Percentiles rank a stretch among this genome's conserved stretches.
Evolutionary conservation across 2,329 filamentous ascomycete species (phyloP).

Genomic region (Fusarium oxysporum): DNA sequence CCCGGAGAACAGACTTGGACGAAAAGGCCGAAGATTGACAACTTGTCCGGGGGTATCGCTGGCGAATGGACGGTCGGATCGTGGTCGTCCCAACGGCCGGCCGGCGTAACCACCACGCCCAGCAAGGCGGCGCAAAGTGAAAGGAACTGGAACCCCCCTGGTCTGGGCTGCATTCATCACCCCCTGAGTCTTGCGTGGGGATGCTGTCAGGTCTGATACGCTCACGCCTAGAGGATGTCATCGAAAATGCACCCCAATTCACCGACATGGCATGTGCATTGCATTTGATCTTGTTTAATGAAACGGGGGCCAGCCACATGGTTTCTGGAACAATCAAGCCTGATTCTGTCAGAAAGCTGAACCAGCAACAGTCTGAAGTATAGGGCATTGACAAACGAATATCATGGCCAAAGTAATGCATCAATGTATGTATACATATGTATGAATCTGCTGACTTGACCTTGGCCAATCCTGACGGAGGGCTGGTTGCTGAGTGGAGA

Average conservation of each 20-base stretch:
- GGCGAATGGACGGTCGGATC: conserved; percentile 36
- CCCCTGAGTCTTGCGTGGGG: conserved; percentile 7
- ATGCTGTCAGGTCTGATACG: background rate
- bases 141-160: background rate
- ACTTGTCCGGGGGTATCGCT: conserved; percentile 9
- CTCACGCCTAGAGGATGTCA: conserved; percentile 2
- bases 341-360: conserved; percentile 15
- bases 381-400: background rate
- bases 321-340: conserved; percentile 23
- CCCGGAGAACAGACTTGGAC: conserved; percentile 24
- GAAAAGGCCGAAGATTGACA: conserved; percentile 28
- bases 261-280: conserved; percentile 16
- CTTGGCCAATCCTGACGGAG: conserved; percentile 1
- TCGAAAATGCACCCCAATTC: background rate
- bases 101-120: conserved; percentile 35
- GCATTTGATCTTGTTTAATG: conserved; percentile 21
- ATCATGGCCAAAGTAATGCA: background rate
- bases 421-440: background rate
- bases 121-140: conserved; percentile 27
- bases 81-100: conserved; percentile 35
- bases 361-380: background rate
- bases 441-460: conserved; percentile 1
- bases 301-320: conserved; percentile 29
- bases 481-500: conserved; percentile 9
- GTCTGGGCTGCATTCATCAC: background rate